Evolutionary conservation across 495 filamentous ascomycete genomes (phyloP).

Genomic region (Aspergillus sparsus): DNA sequence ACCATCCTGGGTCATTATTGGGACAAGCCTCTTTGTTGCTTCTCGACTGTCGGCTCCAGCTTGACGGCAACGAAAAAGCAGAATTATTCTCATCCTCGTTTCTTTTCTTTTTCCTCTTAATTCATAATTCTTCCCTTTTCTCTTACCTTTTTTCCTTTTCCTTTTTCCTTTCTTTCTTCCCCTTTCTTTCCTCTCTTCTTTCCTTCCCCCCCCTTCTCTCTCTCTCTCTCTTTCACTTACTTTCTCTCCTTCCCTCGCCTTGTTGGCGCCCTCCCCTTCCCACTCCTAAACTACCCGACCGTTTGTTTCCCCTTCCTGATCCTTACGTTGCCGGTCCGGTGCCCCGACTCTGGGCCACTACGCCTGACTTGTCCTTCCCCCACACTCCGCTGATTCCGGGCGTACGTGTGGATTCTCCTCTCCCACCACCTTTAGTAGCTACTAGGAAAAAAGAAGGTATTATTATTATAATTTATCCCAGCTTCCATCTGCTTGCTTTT

Average conservation of each 20-base stretch:
- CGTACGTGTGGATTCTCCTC: slow-evolving; percentile 3
- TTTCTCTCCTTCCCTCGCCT: slow-evolving; percentile 4
- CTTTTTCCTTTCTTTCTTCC: slow-evolving; percentile 1
- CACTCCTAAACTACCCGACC: slow-evolving; percentile 3
- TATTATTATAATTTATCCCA: slow-evolving; percentile 6
- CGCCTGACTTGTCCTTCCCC: slow-evolving; percentile 35
- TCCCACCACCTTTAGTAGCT: slow-evolving; percentile 9
- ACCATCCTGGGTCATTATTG: slow-evolving; percentile 5
- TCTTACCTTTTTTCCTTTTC: background rate
- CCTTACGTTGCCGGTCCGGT: slow-evolving; percentile 35
- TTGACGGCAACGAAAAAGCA: slow-evolving; percentile 2
- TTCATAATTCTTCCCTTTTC: slow-evolving; percentile 4
- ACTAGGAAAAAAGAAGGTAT: slow-evolving; percentile 10
- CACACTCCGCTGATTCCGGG: slow-evolving; percentile 42
- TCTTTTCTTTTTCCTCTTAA: slow-evolving; percentile 9
- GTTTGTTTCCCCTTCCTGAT: slow-evolving; percentile 9
- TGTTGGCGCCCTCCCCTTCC: background rate
- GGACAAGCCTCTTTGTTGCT: background rate
- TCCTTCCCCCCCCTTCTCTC: background rate
- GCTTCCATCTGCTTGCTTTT: background rate
- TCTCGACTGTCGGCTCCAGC: slow-evolving; percentile 1
- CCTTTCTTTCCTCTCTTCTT: background rate
- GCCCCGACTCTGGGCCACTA: slow-evolving; percentile 36
- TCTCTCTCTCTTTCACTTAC: background rate
- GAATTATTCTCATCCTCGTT: background rate